These are phyloP conservation scores for Diaporthe australafricana DNA, from an alignment of 2,329 filamentous ascomycete species.

Conservation along the genomic window DNA sequence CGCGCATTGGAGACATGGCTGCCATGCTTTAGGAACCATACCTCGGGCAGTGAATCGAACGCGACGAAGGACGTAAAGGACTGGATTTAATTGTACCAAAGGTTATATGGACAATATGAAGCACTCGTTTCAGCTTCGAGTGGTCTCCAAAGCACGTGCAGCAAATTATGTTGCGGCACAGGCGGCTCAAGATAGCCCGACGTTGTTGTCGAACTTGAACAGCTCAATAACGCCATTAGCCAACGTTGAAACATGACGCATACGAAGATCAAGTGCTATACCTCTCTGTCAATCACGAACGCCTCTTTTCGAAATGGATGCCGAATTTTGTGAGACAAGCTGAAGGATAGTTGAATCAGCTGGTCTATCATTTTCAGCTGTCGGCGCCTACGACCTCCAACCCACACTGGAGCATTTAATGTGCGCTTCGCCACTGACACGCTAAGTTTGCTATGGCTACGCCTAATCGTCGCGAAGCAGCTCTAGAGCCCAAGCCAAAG, in stretches of 20 bases:
- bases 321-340: neutral
- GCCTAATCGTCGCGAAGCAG: too few relatives aligned
- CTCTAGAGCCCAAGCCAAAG: neutral
- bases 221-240: neutral
- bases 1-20: constrained; percentile 26
- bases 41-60: neutral
- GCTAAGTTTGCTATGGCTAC: neutral
- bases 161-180: neutral
- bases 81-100: neutral
- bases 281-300: neutral
- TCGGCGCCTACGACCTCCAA: neutral
- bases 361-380: neutral
- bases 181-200: neutral
- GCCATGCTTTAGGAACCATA: constrained; percentile 17
- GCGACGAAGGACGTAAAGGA: neutral
- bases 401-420: neutral
- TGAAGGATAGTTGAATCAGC: neutral
- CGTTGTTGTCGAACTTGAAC: too few relatives aligned
- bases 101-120: neutral
- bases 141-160: neutral
- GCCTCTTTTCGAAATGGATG: too few relatives aligned
- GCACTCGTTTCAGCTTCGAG: neutral
- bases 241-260: neutral
- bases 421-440: neutral
- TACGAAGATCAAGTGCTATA: too few relatives aligned